A percentile compares a stretch with the other conserved stretches of the same genome.
Evolutionary conservation across 73 alveolate genomes (phyloP).

Genomic region (Durusdinium trenchii): DNA sequence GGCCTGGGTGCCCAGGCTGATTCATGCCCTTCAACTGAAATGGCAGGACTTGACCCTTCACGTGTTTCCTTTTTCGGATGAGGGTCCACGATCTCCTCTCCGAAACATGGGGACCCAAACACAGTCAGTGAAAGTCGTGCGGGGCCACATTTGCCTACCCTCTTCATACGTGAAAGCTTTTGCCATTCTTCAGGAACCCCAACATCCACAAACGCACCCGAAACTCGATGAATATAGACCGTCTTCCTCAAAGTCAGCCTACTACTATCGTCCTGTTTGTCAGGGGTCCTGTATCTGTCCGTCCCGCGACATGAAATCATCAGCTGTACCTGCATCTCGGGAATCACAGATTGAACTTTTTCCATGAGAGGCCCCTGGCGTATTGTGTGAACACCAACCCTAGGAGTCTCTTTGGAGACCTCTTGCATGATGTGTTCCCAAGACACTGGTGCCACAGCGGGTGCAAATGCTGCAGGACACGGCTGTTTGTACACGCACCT

Average conservation of each 20-base stretch:
- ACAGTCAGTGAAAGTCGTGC: not conserved
- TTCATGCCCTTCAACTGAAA: no score
- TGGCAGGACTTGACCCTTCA: not conserved
- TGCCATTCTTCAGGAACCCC: not conserved
- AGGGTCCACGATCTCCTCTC: not conserved
- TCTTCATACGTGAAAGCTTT: not conserved
- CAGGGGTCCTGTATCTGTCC: not conserved
- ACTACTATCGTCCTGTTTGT: not conserved
- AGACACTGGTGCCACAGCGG: no score
- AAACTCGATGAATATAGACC: not conserved
- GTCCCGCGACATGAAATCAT: not conserved
- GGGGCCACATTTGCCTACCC: not conserved
- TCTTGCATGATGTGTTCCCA: no score
- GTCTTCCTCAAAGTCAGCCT: not conserved
- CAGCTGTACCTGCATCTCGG: not conserved
- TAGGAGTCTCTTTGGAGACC: no score
- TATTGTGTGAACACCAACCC: not conserved
- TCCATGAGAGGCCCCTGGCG: not conserved
- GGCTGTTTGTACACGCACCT: no score
- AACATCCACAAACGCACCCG: not conserved
- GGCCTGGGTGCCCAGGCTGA: not conserved
- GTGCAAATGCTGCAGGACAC: no score
- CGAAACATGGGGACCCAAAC: not conserved
- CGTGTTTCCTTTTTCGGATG: no score
- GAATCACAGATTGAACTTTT: not conserved